Conservation (phyloP, 1,139 yeast genomes). For the Meyerozyma athensensis region DNA sequence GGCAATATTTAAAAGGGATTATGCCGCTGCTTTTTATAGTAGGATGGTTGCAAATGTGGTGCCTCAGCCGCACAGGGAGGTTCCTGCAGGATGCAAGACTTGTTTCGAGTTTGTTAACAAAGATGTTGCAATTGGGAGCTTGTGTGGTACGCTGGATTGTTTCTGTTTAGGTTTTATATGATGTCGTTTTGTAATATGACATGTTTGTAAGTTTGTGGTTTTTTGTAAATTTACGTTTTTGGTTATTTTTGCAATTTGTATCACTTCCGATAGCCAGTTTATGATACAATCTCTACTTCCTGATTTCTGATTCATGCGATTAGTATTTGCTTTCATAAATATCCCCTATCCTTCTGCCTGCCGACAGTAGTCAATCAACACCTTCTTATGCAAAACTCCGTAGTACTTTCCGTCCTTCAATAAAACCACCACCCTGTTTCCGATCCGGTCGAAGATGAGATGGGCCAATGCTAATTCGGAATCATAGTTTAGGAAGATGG, state of each 20-base stretch:
- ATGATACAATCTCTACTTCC: background rate
- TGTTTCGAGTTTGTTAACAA: background rate
- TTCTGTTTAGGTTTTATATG: background rate
- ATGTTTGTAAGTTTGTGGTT: no score
- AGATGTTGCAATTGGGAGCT: no score
- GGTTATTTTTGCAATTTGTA: background rate
- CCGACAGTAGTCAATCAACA: constrained; percentile 44
- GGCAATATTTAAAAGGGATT: background rate
- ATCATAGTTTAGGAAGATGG: constrained; percentile 46
- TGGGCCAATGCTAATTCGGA: constrained; percentile 53
- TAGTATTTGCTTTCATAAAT: no score
- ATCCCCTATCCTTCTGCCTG: constrained; percentile 2
- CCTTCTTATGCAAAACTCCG: constrained; percentile 55
- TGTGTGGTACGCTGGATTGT: background rate
- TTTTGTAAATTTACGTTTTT: no score
- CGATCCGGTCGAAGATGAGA: constrained; percentile 50
- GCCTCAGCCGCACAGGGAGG: background rate
- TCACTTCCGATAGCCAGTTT: background rate
- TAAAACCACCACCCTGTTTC: constrained; percentile 49
- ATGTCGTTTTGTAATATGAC: no score
- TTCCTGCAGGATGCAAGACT: background rate
- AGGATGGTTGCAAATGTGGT: constrained; percentile 3
- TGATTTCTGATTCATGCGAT: no score
- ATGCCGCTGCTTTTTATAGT: background rate
- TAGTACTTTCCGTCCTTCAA: constrained; percentile 46